Evolutionary conservation across 371 early-diverging fungal species (phyloP).

Genomic region (Batkoa obscura): DNA sequence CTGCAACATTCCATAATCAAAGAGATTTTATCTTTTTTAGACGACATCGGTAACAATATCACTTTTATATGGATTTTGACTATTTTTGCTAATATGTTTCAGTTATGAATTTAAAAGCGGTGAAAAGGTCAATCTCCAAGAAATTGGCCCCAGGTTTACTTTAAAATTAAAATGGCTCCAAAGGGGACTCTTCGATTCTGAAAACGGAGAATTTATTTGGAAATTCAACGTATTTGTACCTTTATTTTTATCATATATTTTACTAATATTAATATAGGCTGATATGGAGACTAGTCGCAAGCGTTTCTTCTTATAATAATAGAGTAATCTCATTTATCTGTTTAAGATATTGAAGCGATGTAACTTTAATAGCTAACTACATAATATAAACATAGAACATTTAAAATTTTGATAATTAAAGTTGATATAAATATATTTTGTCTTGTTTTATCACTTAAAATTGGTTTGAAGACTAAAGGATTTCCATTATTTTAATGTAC

Average conservation of each 20-base stretch:
- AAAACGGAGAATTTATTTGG: constrained; percentile 87
- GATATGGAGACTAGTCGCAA: constrained; percentile 73
- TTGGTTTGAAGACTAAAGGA: too few species aligned
- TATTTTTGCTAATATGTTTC: too few species aligned
- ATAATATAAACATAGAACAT: too few species aligned
- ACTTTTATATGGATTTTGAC: too few species aligned
- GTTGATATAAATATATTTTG: too few species aligned
- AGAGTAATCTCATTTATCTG: too few species aligned
- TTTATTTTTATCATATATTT: not conserved
- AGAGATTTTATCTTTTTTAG: constrained; percentile 98
- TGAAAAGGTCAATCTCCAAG: constrained; percentile 79
- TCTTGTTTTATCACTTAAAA: too few species aligned
- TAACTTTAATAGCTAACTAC: too few species aligned
- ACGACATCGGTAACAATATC: constrained; percentile 89
- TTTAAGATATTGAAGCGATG: too few species aligned
- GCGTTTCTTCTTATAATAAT: constrained; percentile 60
- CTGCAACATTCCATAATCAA: constrained; percentile 94
- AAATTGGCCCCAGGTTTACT: constrained; percentile 94
- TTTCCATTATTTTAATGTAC: too few species aligned
- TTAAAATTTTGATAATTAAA: too few species aligned
- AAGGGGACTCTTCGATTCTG: constrained; percentile 77
- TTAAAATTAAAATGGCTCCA: constrained; percentile 86
- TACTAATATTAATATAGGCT: constrained; percentile 14
- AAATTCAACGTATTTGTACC: constrained; percentile 34
- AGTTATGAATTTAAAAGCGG: constrained; percentile 81